These are phyloP conservation scores for Tuber calosporum DNA, from an alignment of 495 filamentous ascomycete genomes.

Conservation along the genomic window DNA sequence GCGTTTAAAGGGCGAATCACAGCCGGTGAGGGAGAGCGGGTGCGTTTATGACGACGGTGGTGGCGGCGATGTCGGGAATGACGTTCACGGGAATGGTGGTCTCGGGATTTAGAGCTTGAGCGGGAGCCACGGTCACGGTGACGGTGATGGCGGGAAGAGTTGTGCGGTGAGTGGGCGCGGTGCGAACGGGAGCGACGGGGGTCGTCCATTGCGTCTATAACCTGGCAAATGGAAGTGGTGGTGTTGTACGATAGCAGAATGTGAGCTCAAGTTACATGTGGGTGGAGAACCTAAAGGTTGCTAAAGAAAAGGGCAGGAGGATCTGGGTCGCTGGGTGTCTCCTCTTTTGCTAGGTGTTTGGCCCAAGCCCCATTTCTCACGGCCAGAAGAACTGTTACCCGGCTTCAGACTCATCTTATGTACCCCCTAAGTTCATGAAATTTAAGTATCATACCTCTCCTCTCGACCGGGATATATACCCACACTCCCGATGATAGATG, in stretches of 20 bases:
- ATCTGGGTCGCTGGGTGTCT: no score
- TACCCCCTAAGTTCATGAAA: neutral
- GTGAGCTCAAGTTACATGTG: neutral
- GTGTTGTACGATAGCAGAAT: neutral
- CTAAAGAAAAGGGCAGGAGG: neutral
- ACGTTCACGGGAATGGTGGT: slow-evolving; percentile 7
- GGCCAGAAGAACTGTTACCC: neutral
- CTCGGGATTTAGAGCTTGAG: slow-evolving; percentile 13
- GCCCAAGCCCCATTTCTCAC: neutral
- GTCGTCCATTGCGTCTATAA: slow-evolving; percentile 23
- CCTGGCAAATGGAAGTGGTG: neutral
- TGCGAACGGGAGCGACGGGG: slow-evolving; percentile 7
- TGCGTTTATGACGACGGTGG: slow-evolving; percentile 23
- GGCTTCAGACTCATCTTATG: neutral
- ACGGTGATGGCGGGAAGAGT: slow-evolving; percentile 14
- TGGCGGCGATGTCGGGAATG: slow-evolving; percentile 8
- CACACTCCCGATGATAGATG: neutral
- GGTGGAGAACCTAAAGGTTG: neutral
- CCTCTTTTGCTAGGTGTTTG: no score
- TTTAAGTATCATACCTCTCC: neutral
- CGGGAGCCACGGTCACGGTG: slow-evolving; percentile 18
- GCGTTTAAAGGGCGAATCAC: slow-evolving; percentile 60
- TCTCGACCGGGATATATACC: neutral
- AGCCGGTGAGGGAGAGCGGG: slow-evolving; percentile 23
- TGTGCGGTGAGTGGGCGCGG: slow-evolving; percentile 14